phyloP scores from a whole-genome alignment of 768 basidiomycete species.

The Polyporus arcularius region DNA sequence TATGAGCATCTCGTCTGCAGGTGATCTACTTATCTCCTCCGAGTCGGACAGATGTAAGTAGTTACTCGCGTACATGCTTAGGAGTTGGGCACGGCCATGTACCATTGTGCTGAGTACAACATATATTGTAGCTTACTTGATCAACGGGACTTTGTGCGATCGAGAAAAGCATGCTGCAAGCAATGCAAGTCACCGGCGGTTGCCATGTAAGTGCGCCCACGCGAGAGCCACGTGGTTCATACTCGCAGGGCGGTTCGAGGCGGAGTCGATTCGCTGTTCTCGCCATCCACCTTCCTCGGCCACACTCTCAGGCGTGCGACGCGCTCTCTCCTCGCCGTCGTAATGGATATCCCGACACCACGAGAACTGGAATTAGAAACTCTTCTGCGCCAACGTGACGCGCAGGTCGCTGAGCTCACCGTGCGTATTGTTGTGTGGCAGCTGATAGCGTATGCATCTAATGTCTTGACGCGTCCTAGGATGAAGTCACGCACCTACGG shows the following conservation, averaged over 20 bases:
- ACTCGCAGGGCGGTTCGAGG: slow-evolving; percentile 20
- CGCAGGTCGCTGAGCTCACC: slow-evolving; percentile 68
- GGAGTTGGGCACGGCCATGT: too few relatives aligned
- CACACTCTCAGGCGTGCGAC: slow-evolving; percentile 20
- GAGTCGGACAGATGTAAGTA: too few relatives aligned
- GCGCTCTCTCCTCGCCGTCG: slow-evolving; percentile 8
- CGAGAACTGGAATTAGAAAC: slow-evolving; percentile 84
- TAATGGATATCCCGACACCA: slow-evolving; percentile 70
- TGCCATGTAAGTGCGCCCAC: slow-evolving; percentile 3
- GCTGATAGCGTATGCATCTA: slow-evolving; percentile 14
- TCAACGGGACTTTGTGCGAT: not conserved
- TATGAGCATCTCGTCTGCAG: too few relatives aligned
- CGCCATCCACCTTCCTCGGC: slow-evolving; percentile 13
- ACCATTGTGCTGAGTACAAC: too few relatives aligned
- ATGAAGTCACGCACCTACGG: slow-evolving; percentile 71
- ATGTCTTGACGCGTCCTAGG: slow-evolving; percentile 42
- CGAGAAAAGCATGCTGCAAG: too few relatives aligned
- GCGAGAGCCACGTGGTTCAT: slow-evolving; percentile 20
- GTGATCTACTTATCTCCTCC: too few relatives aligned
- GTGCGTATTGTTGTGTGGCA: slow-evolving; percentile 45
- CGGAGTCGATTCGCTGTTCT: slow-evolving; percentile 17
- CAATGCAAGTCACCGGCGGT: too few relatives aligned
- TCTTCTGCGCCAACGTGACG: slow-evolving; percentile 73
- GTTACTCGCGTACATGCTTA: too few relatives aligned
- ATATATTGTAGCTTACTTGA: not conserved